Percentiles rank a stretch among this genome's conserved stretches.
Evolutionary conservation across 2,329 filamentous ascomycete genomes (phyloP).

Genomic region (Epichloe bromicola): DNA sequence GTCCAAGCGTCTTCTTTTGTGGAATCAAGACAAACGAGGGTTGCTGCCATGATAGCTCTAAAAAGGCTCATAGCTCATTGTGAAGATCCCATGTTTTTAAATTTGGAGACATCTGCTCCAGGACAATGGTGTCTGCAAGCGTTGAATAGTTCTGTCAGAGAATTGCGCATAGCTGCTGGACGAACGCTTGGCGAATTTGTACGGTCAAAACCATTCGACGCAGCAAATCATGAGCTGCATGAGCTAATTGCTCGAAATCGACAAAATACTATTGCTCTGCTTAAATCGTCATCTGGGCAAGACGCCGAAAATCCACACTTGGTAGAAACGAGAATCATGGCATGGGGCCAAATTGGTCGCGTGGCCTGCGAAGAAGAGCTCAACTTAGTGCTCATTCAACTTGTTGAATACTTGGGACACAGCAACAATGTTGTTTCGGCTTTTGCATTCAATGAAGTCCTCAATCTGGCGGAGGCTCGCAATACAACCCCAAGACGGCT

Average conservation of each 20-base stretch:
- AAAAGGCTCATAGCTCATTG: slow-evolving; percentile 58
- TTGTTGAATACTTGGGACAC: slow-evolving; percentile 80
- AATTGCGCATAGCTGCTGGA: slow-evolving; percentile 70
- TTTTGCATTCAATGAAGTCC: slow-evolving; percentile 71
- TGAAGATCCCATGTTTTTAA: slow-evolving; percentile 42
- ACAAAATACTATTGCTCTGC: slow-evolving; percentile 53
- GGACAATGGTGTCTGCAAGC: slow-evolving; percentile 75
- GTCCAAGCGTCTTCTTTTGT: slow-evolving; percentile 32
- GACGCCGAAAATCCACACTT: slow-evolving; percentile 43
- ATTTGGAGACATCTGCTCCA: slow-evolving; percentile 52
- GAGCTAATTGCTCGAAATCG: slow-evolving; percentile 34
- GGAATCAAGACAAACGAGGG: slow-evolving; percentile 45
- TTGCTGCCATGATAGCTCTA: slow-evolving; percentile 60
- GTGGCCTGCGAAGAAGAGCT: slow-evolving; percentile 69
- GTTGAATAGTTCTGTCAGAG: slow-evolving; percentile 70
- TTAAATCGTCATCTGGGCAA: slow-evolving; percentile 60
- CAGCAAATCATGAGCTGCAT: slow-evolving; percentile 3
- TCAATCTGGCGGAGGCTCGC: slow-evolving; percentile 55
- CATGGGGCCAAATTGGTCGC: slow-evolving; percentile 73
- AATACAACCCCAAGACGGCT: slow-evolving; percentile 52
- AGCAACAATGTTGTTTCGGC: slow-evolving; percentile 66
- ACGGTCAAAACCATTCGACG: slow-evolving; percentile 13
- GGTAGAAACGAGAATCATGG: slow-evolving; percentile 74
- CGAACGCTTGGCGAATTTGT: slow-evolving; percentile 56
- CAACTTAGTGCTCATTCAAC: slow-evolving; percentile 69